Evolutionary conservation across 257 asterid genomes (phyloP), one percentile per base, ranked within the genome.

Genomic region (Lithospermum erythrorhizon): DNA sequence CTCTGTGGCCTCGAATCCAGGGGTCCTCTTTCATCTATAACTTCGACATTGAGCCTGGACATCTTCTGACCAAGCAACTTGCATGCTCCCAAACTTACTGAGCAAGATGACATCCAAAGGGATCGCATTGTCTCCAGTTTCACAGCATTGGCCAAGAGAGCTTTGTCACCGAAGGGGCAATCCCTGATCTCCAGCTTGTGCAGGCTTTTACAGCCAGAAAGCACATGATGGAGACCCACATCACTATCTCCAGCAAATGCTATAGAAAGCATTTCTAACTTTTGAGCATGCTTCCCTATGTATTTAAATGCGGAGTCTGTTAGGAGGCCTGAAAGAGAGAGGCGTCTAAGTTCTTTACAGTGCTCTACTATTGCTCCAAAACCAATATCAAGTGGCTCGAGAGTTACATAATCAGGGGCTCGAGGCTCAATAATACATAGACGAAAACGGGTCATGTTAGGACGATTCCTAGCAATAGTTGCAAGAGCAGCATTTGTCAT

Each of bases 61-160:
- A 73, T 48, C 60, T 73, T 65, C 59, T 55, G 62, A 2, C 67
- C 67, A 15, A 68, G 59, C 55, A 73, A 57, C 49, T 60, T 59
- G 55, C 77, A 73, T 20, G 73, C 77, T 58, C 63, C 61, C 24
- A 68, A 68, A 53, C 70, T 73, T n/a, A 72, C 73, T 9, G 59
- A 41, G 67, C 77, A 72, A 64, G 77, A 65, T 22, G 77, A 72
- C 77, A 58, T 41, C 49, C 49, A 41, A 41, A 41, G 16, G 16
- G 49, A 41, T 41, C 49, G 49, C 49, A 41, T 41, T 41, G 49
- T 41, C 49, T 41, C 49, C 49, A 41, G 16, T 41, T 41, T 41
- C 14, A 18, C 49, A 41, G 68, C 56, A 61, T 61, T 65, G 19
- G 77, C 62, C 70, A 73, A 54, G 30, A 72, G 66, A 20, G 73